These are phyloP conservation scores for Candida labiduridarum DNA, from an alignment of 1,139 yeast species.

Conservation along the genomic window DNA sequence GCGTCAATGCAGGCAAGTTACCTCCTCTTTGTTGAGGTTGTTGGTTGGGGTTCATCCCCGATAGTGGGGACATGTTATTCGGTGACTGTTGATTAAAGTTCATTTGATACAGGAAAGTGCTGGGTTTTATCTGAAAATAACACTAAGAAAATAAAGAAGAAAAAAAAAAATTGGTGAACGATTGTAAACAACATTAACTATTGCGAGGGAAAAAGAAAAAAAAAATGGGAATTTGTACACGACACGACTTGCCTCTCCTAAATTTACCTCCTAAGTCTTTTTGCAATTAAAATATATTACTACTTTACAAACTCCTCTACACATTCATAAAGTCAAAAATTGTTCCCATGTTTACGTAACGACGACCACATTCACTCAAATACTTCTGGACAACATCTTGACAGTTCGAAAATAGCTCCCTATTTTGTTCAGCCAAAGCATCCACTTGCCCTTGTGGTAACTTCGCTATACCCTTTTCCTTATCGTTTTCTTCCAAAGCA, in stretches of 20 bases:
- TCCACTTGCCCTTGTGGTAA: slow-evolving; percentile 61
- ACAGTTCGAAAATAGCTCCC: slow-evolving; percentile 59
- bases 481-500: slow-evolving; percentile 18
- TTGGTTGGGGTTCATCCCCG: slow-evolving; percentile 13
- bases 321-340: slow-evolving; percentile 64
- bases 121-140: neutral
- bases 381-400: slow-evolving; percentile 73
- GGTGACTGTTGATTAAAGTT: slow-evolving; percentile 8
- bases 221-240: neutral
- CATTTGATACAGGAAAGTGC: slow-evolving; percentile 3
- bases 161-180: slow-evolving; percentile 1
- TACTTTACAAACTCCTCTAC: neutral
- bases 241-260: neutral
- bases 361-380: slow-evolving; percentile 80
- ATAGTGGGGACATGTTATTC: slow-evolving; percentile 3
- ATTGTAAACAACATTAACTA: neutral
- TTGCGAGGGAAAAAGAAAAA: neutral
- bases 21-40: slow-evolving; percentile 21
- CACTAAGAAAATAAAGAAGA: neutral
- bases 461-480: slow-evolving; percentile 30
- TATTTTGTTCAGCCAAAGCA: slow-evolving; percentile 81
- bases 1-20: slow-evolving; percentile 28
- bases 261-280: neutral
- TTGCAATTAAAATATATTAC: neutral
- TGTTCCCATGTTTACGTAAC: slow-evolving; percentile 85